phyloP scores from a whole-genome alignment of 345 rosid genomes.

The Dovyalis caffra region DNA sequence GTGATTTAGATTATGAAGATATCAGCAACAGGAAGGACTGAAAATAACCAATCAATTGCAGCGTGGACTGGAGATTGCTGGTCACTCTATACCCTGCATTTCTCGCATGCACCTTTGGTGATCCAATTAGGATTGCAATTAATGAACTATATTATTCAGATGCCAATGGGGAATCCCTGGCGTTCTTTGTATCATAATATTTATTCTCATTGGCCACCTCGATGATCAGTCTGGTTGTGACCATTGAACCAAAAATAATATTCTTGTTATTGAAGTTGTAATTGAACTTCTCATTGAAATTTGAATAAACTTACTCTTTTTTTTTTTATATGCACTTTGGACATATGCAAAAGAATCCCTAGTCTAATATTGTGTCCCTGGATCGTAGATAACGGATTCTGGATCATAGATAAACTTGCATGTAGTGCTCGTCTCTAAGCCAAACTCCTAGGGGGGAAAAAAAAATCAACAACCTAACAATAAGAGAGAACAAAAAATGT shows the following conservation, averaged over 20 bases:
- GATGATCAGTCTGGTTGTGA: neutral
- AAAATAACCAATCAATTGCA: neutral
- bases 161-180: neutral
- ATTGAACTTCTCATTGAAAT: neutral
- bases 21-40: conserved; percentile 6
- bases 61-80: conserved; percentile 5
- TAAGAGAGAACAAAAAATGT: no score
- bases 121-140: conserved; percentile 9
- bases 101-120: neutral
- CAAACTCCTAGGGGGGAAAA: no score
- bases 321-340: neutral
- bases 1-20: conserved; percentile 43
- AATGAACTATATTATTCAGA: neutral
- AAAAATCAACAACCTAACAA: no score
- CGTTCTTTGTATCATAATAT: neutral
- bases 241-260: conserved; percentile 2
- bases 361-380: no score
- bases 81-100: neutral
- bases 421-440: no score
- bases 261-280: neutral
- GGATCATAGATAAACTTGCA: no score
- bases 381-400: no score
- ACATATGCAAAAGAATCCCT: neutral
- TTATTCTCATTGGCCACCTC: neutral
- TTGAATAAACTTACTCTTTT: no score